Evolutionary conservation across 805 yeast species (phyloP), one percentile per base, ranked within the genome.

Genomic region (Lipomyces yamadae): DNA sequence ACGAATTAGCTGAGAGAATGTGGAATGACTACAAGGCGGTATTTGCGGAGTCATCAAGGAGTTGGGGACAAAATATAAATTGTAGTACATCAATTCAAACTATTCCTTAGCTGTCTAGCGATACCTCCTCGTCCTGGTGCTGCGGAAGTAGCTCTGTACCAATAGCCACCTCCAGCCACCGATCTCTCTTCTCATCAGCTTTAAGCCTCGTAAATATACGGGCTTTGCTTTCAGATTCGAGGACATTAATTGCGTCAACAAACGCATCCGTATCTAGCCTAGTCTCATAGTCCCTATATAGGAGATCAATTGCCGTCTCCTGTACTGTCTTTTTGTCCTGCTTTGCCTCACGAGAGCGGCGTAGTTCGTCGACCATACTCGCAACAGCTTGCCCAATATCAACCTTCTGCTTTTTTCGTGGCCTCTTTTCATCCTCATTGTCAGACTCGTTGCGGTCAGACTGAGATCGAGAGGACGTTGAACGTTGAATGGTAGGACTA

Each of bases 301-400:
- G 45, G 45, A 37, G 4, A 8, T 37, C 45, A 37, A 37, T 37
- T 37, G 45, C 45, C 15, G 45, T 37, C 15, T 37, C 45, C 45
- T 37, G 45, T 37, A 37, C 13, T 37, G 45, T 37, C 15, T 5
- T 37, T 37, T 37, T 8, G 15, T 37, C 45, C 45, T 11, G 45
- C 45, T 37, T 37, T 37, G 45, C 45, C 45, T 37, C 45, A 11
- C 45, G 45, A 37, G 45, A 37, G 45, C 45, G 45, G 45, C 45
- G 45, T 37, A 37, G 15, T 37, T 37, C 45, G 2, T 37, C 45
- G 13, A 11, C 45, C 45, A 3, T 11, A 11, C 45, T 37, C 10
- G 45, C 15, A 37, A 37, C 15, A 37, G 45, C 45, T 11, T 37
- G 45, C 15, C 45, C 45, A 11, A 37, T 37, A 37, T 37, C 45